Base-by-base conservation (phyloP, 2,329 filamentous ascomycete species). In the Pseudodiploospora longispora region DNA sequence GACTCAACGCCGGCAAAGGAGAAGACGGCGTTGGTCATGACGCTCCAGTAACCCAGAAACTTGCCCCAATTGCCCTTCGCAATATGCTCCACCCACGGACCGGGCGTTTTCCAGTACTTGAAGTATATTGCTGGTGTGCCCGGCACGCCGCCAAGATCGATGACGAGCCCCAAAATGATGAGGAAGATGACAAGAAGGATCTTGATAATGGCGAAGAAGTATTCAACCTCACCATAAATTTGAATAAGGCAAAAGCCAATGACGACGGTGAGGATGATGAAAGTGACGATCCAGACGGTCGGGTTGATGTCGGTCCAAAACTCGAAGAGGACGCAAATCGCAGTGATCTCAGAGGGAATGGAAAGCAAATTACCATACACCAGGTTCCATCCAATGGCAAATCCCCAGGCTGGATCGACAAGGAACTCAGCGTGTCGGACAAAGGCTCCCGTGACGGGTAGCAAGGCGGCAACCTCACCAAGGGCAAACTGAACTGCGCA, bases 21-120 rank as follows among this genome's bases (percentile, higher is more conserved):
- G 55, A 79, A 84, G 39, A 83, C 78, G 44, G 83, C 80, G 19
- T 78, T 77, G 8, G 73, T 75, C 40, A 78, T 76, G 39, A 80
- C 74, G 33, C 79, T 76, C 43, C 76, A 74, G 53, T 85, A 80
- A 6, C 84, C 83, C 4, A 86, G 68, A 55, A 87, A 87, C 10
- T 70, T 68, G 10, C 82, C 83, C 66, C 70, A 77, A 30, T 75
- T 65, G 0, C 77, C 73, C 0, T 64, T 66, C 3, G 70, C 70
- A n/a, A 85, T 74, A 55, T 82, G 78, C 53, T 82, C 76, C 31
- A 82, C 78, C 52, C 85, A 83, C 0, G 82, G 78, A 1, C 81
- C 83, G 0, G 84, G 83, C 30, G 80, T 62, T 42, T 68, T 75
- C 85, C 84, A 89, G 61, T 85, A 86, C 34, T 70, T 63, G 59